Evolutionary conservation across 345 rosid genomes (phyloP).

Genomic region (Corchorus olitorius): DNA sequence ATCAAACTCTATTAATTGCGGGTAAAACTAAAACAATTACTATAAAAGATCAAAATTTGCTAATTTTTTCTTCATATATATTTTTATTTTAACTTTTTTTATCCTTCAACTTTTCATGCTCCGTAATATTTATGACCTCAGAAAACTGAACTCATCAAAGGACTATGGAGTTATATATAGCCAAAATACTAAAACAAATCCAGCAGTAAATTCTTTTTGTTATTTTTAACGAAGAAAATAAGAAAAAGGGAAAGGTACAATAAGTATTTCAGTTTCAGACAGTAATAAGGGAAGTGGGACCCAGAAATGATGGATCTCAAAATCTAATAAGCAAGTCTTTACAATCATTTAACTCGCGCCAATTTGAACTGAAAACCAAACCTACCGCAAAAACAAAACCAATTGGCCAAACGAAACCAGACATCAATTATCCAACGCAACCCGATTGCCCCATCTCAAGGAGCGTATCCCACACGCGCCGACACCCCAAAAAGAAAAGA

Average conservation of each 20-base stretch:
- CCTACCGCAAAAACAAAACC: neutral
- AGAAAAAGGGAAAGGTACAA: neutral
- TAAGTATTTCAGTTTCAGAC: neutral
- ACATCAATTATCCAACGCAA: neutral
- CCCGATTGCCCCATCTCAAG: neutral
- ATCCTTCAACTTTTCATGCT: too few species aligned
- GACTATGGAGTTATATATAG: too few species aligned
- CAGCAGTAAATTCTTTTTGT: neutral
- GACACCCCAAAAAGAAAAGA: neutral
- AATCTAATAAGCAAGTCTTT: neutral
- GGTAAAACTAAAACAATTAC: too few species aligned
- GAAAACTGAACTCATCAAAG: neutral
- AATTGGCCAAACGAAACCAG: neutral
- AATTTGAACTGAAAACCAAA: conserved; percentile 1
- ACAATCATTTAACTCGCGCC: neutral
- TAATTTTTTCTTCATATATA: too few species aligned
- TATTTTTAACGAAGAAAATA: neutral
- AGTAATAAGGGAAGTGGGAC: neutral
- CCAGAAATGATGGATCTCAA: neutral
- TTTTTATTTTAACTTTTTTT: too few species aligned
- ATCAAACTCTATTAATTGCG: neutral
- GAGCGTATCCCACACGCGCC: neutral
- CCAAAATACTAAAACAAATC: neutral
- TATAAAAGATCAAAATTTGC: too few species aligned
- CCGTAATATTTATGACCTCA: neutral